A percentile compares a stretch with the other conserved stretches of the same genome.
Evolutionary conservation across 2,329 filamentous ascomycete genomes (phyloP).

Genomic region (Penicillium sp.): DNA sequence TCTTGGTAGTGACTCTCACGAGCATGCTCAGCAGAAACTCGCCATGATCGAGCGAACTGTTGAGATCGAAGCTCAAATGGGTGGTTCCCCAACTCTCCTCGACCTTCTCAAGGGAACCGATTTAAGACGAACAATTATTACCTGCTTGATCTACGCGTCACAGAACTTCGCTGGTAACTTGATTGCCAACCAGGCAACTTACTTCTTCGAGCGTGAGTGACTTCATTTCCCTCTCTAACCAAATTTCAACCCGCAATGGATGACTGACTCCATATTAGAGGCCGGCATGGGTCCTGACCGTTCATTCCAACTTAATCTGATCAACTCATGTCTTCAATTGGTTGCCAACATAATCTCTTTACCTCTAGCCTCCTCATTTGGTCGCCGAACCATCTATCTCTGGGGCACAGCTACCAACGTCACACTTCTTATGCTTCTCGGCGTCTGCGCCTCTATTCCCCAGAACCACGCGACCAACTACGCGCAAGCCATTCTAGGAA

Average conservation of each 20-base stretch:
- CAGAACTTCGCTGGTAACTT: conserved; percentile 60
- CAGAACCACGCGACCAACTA: conserved; percentile 39
- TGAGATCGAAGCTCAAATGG: conserved; percentile 32
- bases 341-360: conserved; percentile 40
- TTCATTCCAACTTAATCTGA: conserved; percentile 33
- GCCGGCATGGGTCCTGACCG: conserved; percentile 28
- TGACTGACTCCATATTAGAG: conserved; percentile 24
- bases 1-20: conserved; percentile 19
- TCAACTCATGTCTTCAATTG: conserved; percentile 34
- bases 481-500: conserved; percentile 40
- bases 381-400: conserved; percentile 45
- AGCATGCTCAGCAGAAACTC: conserved; percentile 22
- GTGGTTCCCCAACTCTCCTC: conserved; percentile 28
- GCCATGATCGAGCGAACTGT: conserved; percentile 38
- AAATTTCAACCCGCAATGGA: neutral
- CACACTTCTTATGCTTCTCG: conserved; percentile 39
- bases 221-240: neutral
- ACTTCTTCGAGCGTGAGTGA: conserved; percentile 53
- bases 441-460: conserved; percentile 36
- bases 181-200: conserved; percentile 63
- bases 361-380: conserved; percentile 40
- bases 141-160: conserved; percentile 34
- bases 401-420: conserved; percentile 39
- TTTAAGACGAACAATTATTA: conserved; percentile 32
- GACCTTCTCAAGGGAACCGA: conserved; percentile 38